Base-by-base conservation (phyloP, 2,329 filamentous ascomycete genomes). In the Sporothrix globosa region DNA sequence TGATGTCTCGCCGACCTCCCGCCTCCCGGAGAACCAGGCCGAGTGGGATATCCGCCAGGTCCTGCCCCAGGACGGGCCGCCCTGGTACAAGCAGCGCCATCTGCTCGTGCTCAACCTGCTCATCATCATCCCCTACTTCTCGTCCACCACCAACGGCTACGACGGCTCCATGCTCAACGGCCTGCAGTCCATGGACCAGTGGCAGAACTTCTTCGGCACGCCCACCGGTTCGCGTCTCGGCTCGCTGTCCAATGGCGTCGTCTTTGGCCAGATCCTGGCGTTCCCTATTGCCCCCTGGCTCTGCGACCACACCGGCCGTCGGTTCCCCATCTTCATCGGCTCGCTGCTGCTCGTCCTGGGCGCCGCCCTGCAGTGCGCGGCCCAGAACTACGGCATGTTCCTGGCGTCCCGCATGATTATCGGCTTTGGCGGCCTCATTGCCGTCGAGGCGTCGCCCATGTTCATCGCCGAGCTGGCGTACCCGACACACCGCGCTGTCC, bases 111-210 rank as follows among this genome's bases (percentile, higher is more conserved):
- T 71, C 53, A 71, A 71, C 44, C 21, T 69, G 61, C 61, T 66
- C 44, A 66, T 66, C 44, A 39, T 52, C 44, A 52, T 66, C 61
- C 61, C 61, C 61, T 66, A 50, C 61, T 66, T 66, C 44, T 66
- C 63, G 48, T 52, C 63, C 27, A 67, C 63, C 46, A 67, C 70
- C 46, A 70, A 69, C 24, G 73, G 73, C 44, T 74, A 72, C 63
- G 71, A 74, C 41, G 66, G 68, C 21, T 58, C 80, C 0, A 75
- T 83, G 69, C 80, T 81, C 77, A 82, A 83, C 71, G 81, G 80
- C 13, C 75, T 83, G 1, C 80, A 81, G 72, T 76, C 79, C 4
- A 74, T 80, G 2, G 41, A 73, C 1, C 74, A 78, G 69, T 82
- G 81, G 81, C 76, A 77, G 65, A 66, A 71, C 7, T 82, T 81